Evolutionary conservation across 164 flowering plant species (phyloP).

Genomic region (Hamamelis virginiana): DNA sequence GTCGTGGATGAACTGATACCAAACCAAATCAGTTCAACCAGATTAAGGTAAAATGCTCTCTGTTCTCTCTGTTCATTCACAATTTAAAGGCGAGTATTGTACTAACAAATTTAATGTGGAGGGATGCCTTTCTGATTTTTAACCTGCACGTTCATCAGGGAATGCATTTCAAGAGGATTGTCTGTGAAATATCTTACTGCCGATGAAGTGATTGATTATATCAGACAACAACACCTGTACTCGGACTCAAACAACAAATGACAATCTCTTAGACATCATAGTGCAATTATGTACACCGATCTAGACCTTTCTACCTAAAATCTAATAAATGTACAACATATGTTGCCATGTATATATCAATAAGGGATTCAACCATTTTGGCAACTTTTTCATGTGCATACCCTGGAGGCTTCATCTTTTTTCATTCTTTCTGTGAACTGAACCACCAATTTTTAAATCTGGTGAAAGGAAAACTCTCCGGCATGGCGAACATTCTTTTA

Average conservation of each 20-base stretch:
- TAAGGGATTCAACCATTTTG: too few relatives aligned
- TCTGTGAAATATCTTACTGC: conserved; percentile 69
- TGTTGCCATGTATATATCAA: too few relatives aligned
- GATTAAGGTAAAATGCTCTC: conserved; percentile 57
- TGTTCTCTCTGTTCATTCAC: background rate
- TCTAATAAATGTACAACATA: too few relatives aligned
- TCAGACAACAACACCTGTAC: conserved; percentile 50
- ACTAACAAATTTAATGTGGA: too few relatives aligned
- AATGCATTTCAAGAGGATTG: conserved; percentile 65
- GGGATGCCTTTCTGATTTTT: background rate
- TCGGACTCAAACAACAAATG: conserved; percentile 19
- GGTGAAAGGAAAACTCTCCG: too few relatives aligned
- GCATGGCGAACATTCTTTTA: too few relatives aligned
- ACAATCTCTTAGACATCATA: background rate
- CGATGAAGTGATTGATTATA: conserved; percentile 76
- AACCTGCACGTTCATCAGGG: conserved; percentile 37
- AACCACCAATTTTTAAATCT: too few relatives aligned
- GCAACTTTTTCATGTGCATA: too few relatives aligned
- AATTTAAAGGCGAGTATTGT: background rate
- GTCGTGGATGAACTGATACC: conserved; percentile 79
- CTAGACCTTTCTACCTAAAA: too few relatives aligned
- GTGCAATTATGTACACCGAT: too few relatives aligned
- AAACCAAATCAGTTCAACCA: conserved; percentile 86
- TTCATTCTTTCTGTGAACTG: too few relatives aligned
- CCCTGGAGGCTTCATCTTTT: too few relatives aligned